Evolutionary conservation across 495 filamentous ascomycete species (phyloP).

Genomic region (Daldinia childiae): DNA sequence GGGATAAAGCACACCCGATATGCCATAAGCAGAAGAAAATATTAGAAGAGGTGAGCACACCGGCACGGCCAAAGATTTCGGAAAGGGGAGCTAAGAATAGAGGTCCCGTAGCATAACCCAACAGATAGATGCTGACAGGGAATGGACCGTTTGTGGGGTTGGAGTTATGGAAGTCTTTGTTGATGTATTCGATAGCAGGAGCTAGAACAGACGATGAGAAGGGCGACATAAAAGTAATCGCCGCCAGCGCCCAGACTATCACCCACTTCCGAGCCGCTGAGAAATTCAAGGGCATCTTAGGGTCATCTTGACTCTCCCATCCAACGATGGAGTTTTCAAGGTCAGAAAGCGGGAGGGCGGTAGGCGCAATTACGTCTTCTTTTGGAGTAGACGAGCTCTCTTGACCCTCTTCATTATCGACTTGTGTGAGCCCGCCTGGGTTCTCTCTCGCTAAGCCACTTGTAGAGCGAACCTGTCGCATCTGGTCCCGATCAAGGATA

Average conservation of each 20-base stretch:
- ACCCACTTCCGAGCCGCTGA: slow-evolving; percentile 70
- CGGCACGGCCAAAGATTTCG: slow-evolving; percentile 76
- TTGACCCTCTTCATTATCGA: slow-evolving; percentile 12
- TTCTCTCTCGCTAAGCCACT: slow-evolving; percentile 23
- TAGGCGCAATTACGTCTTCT: slow-evolving; percentile 35
- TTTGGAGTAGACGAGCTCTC: slow-evolving; percentile 20
- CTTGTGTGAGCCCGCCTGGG: neutral
- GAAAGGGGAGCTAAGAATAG: slow-evolving; percentile 68
- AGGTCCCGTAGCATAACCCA: slow-evolving; percentile 57
- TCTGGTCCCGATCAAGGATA: slow-evolving; percentile 31
- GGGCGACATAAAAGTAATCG: slow-evolving; percentile 68
- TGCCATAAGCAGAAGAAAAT: slow-evolving; percentile 74
- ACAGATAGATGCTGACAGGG: slow-evolving; percentile 56
- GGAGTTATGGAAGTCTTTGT: slow-evolving; percentile 61
- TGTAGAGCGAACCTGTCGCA: slow-evolving; percentile 30
- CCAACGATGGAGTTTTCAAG: slow-evolving; percentile 61
- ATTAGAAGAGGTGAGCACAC: slow-evolving; percentile 69
- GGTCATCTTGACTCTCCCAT: slow-evolving; percentile 72
- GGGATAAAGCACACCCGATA: slow-evolving; percentile 73
- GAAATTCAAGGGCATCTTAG: slow-evolving; percentile 78
- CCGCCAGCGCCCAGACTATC: slow-evolving; percentile 61
- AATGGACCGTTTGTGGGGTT: slow-evolving; percentile 45
- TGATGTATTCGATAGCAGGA: slow-evolving; percentile 64
- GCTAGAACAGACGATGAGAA: slow-evolving; percentile 74
- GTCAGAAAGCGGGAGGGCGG: slow-evolving; percentile 52